phyloP scores from a whole-genome alignment of 352 stramenopile species.

The Phytophthora sp. region DNA sequence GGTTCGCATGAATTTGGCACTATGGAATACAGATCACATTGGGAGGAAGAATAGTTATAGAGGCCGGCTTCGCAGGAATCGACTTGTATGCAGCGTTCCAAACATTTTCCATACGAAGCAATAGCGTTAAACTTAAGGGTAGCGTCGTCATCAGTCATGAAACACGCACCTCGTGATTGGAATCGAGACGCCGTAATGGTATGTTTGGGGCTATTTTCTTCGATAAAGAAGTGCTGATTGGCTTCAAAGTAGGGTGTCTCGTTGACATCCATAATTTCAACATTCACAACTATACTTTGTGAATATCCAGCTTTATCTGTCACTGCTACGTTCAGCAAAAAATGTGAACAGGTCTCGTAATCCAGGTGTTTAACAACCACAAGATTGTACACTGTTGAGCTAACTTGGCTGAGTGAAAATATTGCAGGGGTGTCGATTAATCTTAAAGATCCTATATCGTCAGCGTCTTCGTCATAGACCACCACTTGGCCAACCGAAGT shows the following conservation, averaged over 20 bases:
- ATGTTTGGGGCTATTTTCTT: conserved; percentile 26
- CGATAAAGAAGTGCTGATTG: conserved; percentile 47
- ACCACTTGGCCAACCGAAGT: conserved; percentile 13
- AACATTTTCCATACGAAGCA: conserved; percentile 26
- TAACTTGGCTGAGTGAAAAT: conserved; percentile 10
- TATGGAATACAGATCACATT: conserved; percentile 15
- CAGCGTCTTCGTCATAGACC: conserved; percentile 28
- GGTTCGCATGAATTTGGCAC: not conserved
- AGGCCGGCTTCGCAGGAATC: conserved; percentile 11
- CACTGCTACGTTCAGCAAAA: conserved; percentile 1
- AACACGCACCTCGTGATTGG: conserved; percentile 18
- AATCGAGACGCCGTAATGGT: conserved; percentile 32
- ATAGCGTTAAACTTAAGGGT: not conserved
- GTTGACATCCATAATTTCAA: conserved; percentile 48
- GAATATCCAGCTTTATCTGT: conserved; percentile 4
- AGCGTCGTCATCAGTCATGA: not conserved
- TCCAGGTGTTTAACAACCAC: conserved; percentile 19
- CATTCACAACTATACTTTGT: conserved; percentile 4
- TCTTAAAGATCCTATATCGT: conserved; percentile 8
- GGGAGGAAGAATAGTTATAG: conserved; percentile 22
- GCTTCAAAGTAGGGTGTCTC: conserved; percentile 43
- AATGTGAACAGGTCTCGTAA: conserved; percentile 30
- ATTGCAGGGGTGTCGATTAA: conserved; percentile 9
- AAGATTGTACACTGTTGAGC: conserved; percentile 11
- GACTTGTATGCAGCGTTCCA: conserved; percentile 8